A percentile compares a stretch with the other conserved stretches of the same genome.
Conservation (phyloP, 129 eudicot species). For the Lactuca saligna region DNA sequence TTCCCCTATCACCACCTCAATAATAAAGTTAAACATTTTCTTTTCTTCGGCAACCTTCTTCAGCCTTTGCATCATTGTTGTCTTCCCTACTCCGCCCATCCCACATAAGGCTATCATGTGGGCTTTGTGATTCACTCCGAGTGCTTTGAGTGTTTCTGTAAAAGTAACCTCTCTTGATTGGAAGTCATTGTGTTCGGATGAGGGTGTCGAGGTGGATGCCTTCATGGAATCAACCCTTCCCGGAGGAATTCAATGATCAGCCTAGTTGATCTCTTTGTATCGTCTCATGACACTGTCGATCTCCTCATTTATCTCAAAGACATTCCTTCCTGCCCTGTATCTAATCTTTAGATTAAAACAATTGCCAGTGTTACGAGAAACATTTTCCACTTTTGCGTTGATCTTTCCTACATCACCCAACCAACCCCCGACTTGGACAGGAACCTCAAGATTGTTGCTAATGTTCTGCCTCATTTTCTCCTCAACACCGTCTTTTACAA, state of each 20-base stretch:
- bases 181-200: not conserved
- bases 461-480: not conserved
- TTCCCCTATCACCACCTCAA: conserved; percentile 2
- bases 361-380: not conserved
- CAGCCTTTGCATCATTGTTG: conserved; percentile 7
- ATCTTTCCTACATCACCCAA: too few species aligned
- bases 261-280: not conserved
- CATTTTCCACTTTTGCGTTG: not conserved
- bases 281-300: not conserved
- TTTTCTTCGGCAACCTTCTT: not conserved
- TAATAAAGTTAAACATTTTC: conserved; percentile 5
- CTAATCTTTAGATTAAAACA: not conserved
- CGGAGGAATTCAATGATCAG: not conserved
- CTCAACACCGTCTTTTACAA: not conserved
- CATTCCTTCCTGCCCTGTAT: not conserved
- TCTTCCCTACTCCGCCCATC: conserved; percentile 22
- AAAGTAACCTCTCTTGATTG: not conserved
- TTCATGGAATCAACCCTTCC: not conserved
- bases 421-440: not conserved
- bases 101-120: conserved; percentile 21
- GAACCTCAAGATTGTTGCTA: not conserved
- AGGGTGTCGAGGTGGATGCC: not conserved
- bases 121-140: not conserved
- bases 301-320: not conserved
- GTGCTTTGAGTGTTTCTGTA: not conserved